A percentile compares a stretch with the other conserved stretches of the same genome.
phyloP scores from a whole-genome alignment of 108 stramenopile genomes.

The Cafeteria roenbergensis region DNA sequence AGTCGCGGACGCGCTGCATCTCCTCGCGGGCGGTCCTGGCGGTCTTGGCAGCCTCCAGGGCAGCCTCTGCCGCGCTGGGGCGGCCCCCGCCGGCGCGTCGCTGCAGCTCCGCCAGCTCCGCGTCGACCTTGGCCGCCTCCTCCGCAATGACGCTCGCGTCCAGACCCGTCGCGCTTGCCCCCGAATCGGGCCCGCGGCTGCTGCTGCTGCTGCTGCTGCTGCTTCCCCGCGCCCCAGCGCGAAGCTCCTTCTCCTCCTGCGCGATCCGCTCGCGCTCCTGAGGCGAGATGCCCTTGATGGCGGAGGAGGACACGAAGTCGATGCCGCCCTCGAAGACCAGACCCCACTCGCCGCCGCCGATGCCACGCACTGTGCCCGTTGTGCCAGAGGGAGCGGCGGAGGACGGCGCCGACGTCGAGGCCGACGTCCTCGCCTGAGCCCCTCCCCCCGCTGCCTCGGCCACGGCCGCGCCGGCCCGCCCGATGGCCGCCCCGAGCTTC shows the following conservation, averaged over 20 bases:
- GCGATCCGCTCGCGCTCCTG: too few species aligned
- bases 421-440: not conserved
- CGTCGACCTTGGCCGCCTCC: not conserved
- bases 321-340: not conserved
- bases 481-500: not conserved
- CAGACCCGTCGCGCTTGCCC: not conserved
- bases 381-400: not conserved
- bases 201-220: not conserved
- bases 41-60: not conserved
- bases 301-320: too few species aligned
- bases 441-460: not conserved
- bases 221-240: not conserved
- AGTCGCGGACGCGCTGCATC: slow-evolving; percentile 53
- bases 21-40: not conserved
- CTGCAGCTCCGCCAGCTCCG: not conserved
- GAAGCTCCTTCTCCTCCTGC: too few species aligned
- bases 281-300: not conserved
- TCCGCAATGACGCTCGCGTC: not conserved
- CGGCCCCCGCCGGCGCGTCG: not conserved
- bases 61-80: not conserved
- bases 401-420: not conserved
- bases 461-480: too few species aligned
- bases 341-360: not conserved
- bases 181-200: not conserved
- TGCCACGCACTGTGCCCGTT: not conserved